Evolutionary conservation across 805 yeast species (phyloP), one percentile per base, ranked within the genome.

Genomic region (Suhomyces faveliae): DNA sequence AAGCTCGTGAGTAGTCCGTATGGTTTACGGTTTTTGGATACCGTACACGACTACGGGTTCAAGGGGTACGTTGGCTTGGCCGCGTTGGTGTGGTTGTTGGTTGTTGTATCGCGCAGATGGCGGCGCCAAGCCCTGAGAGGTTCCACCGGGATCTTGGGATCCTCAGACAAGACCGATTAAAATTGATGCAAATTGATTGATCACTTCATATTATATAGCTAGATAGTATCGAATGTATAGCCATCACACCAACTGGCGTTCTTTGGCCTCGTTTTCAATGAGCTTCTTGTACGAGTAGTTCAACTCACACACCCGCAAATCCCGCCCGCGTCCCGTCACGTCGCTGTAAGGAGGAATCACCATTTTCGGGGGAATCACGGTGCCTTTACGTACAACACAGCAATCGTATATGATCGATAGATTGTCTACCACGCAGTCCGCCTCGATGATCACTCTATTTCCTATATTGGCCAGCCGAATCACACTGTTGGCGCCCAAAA

Each of bases 321-420:
- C 55, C n/a, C 40, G 43, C 3, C 76, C 76, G 1, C 76, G 75
- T 2, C 77, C 77, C 11, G 63, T 54, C 2, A 79, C 83, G 23
- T 69, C 62, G 30, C 79, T 70, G 51, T 72, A 80, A 0, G 84
- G 80, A 2, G 85, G 83, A n/a, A 80, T 66, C 20, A 75, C 71
- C 49, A 61, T 60, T 12, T 65, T 67, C 2, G 69, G 63, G 0
- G 82, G 81, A 2, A 81, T 52, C 2, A 53, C 50, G 0, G 77
- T 67, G 11, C 71, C 71, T 43, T 68, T 63, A 19, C 71, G 68
- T 3, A 81, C 65, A 2, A 77, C 51, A 47, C 81, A 78, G 55
- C 84, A 78, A 43, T 81, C 87, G 55, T 78, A 72, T 11, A 81
- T 60, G 1, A 73, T 64, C 7, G 74, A 63, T 20, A 66, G 54